A percentile compares a stretch with the other conserved stretches of the same genome.
Conservation (phyloP, 805 yeast species). For the Wickerhamiella kurtzmanii region DNA sequence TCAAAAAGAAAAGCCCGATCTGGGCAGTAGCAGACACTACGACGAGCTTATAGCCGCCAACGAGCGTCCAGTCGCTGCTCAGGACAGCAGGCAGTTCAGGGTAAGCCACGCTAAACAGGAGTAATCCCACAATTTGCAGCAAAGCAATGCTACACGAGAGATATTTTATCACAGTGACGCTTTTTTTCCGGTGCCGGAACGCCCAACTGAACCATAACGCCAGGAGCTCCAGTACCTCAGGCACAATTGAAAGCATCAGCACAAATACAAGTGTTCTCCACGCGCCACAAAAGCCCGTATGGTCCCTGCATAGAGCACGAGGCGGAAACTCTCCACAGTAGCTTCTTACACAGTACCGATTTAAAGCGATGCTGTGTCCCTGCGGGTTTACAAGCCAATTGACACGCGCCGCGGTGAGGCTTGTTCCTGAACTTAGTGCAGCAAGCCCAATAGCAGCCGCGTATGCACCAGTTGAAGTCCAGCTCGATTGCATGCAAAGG, state of each 20-base stretch:
- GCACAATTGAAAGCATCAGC: conserved; percentile 18
- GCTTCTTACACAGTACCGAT: conserved; percentile 5
- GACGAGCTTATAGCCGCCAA: conserved; percentile 16
- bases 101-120: conserved; percentile 11
- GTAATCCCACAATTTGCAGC: conserved; percentile 12
- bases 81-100: conserved; percentile 13
- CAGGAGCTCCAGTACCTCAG: conserved; percentile 14
- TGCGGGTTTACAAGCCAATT: conserved; percentile 14
- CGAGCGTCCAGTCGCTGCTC: conserved; percentile 18
- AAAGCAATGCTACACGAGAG: conserved; percentile 18
- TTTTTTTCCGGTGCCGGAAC: conserved; percentile 16
- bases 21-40: conserved; percentile 13
- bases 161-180: conserved; percentile 10
- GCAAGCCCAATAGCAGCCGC: conserved; percentile 8
- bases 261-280: conserved; percentile 23
- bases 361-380: conserved; percentile 11
- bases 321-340: conserved; percentile 17
- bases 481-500: neutral
- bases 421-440: conserved; percentile 3
- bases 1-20: conserved; percentile 10
- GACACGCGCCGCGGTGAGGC: conserved; percentile 4
- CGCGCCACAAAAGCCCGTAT: conserved; percentile 20
- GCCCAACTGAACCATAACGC: conserved; percentile 16
- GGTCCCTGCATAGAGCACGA: conserved; percentile 8
- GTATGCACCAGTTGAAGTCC: conserved; percentile 11